These are phyloP conservation scores for Tetracladium setigerum DNA, from an alignment of 495 filamentous ascomycete species.

Conservation along the genomic window DNA sequence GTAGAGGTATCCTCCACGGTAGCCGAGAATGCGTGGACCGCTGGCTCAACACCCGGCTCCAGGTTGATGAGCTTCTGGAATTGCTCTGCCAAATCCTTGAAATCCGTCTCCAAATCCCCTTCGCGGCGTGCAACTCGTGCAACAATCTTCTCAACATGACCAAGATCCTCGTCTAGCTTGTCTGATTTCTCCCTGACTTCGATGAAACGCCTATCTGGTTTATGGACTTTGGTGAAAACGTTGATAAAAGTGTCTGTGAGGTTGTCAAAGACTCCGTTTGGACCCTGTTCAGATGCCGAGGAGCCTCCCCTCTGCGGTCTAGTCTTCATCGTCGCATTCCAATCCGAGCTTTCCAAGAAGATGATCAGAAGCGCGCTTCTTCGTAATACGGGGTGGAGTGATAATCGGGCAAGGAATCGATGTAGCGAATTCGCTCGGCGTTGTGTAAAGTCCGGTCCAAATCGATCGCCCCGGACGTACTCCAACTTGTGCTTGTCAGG, in stretches of 20 bases:
- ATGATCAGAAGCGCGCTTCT: constrained; percentile 70
- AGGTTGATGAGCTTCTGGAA: constrained; percentile 86
- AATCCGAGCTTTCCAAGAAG: constrained; percentile 88
- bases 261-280: constrained; percentile 75
- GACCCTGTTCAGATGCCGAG: constrained; percentile 42
- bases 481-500: constrained; percentile 99
- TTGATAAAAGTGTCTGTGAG: constrained; percentile 97
- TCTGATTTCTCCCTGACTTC: constrained; percentile 89
- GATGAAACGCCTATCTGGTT: constrained; percentile 89
- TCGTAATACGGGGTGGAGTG: constrained; percentile 85
- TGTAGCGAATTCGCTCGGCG: constrained; percentile 85
- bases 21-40: constrained; percentile 75
- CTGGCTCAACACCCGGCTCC: constrained; percentile 79
- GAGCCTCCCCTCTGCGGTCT: constrained; percentile 58
- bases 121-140: constrained; percentile 83
- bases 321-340: constrained; percentile 90
- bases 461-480: constrained; percentile 92
- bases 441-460: constrained; percentile 87
- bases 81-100: constrained; percentile 81
- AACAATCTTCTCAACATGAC: constrained; percentile 88
- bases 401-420: constrained; percentile 81
- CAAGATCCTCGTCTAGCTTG: constrained; percentile 91
- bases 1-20: constrained; percentile 75
- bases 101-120: constrained; percentile 81
- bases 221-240: constrained; percentile 92